Evolutionary conservation across 192 early-diverging fungal species (phyloP).

Genomic region (Oehlia diaphana): DNA sequence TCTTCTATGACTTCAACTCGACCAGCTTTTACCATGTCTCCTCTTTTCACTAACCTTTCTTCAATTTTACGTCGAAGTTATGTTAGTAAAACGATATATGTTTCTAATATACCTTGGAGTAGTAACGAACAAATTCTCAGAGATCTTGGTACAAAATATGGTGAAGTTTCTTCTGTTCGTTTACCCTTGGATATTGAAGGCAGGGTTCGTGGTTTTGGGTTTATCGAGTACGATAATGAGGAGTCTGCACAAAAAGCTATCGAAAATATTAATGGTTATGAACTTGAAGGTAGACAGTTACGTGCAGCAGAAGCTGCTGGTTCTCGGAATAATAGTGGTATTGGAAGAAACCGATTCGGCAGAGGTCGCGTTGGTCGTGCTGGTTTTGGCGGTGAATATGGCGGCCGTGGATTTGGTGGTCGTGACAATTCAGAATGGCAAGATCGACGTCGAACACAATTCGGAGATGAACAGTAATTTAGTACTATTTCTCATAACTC

Average conservation of each 20-base stretch:
- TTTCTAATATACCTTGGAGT: slow-evolving; percentile 23
- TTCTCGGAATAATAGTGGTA: not conserved
- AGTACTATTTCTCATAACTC: not conserved
- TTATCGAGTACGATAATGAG: slow-evolving; percentile 26
- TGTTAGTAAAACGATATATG: not conserved
- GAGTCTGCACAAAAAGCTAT: slow-evolving; percentile 13
- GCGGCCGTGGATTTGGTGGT: slow-evolving; percentile 13
- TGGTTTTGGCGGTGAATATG: slow-evolving; percentile 4
- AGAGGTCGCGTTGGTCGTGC: not conserved
- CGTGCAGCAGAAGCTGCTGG: slow-evolving; percentile 12
- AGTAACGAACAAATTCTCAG: slow-evolving; percentile 30
- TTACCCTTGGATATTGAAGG: slow-evolving; percentile 6
- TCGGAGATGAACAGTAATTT: not conserved
- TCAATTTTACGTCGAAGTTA: slow-evolving; percentile 8
- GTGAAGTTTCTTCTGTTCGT: slow-evolving; percentile 8
- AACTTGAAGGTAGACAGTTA: not conserved
- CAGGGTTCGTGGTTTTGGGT: slow-evolving; percentile 11
- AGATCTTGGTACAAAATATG: slow-evolving; percentile 1
- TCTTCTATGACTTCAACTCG: not conserved
- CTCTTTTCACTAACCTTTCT: not conserved
- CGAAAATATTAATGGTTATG: not conserved
- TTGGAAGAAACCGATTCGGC: not conserved
- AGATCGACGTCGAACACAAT: not conserved
- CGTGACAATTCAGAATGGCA: not conserved
- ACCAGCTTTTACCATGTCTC: not conserved